phyloP scores from a whole-genome alignment of 1,284 basidiomycete genomes.

The Rugosomyces carneus region DNA sequence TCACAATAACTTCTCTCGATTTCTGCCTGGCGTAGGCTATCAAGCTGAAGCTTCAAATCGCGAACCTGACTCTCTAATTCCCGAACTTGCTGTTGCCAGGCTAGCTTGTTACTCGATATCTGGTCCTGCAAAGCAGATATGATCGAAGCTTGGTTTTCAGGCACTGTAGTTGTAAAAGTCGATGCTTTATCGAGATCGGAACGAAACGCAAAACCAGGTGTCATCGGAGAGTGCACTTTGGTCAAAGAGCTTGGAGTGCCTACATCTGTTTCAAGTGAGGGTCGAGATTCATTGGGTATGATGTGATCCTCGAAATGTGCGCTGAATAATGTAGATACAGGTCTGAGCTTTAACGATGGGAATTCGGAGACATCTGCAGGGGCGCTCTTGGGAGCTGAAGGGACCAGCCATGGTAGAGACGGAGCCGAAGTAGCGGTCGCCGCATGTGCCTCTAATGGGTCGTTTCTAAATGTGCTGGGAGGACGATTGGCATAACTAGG shows the following conservation, averaged over 20 bases:
- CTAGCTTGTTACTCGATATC: slow-evolving; percentile 48
- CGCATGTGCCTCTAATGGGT: slow-evolving; percentile 18
- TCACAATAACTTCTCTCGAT: slow-evolving; percentile 44
- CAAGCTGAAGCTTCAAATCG: slow-evolving; percentile 62
- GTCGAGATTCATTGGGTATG: slow-evolving; percentile 31
- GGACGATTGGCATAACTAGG: slow-evolving; percentile 14
- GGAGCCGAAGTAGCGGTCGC: slow-evolving; percentile 15
- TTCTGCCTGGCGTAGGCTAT: slow-evolving; percentile 41
- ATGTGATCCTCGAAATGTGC: slow-evolving; percentile 63
- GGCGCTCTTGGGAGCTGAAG: slow-evolving; percentile 46
- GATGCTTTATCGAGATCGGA: slow-evolving; percentile 25
- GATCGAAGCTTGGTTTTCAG: slow-evolving; percentile 41
- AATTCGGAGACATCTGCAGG: slow-evolving; percentile 60
- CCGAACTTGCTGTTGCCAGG: slow-evolving; percentile 67
- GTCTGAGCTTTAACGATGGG: slow-evolving; percentile 61
- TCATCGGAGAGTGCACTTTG: slow-evolving; percentile 45
- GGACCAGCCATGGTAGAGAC: slow-evolving; percentile 22
- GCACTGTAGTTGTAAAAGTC: slow-evolving; percentile 21
- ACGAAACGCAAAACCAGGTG: slow-evolving; percentile 32
- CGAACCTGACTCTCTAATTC: slow-evolving; percentile 70
- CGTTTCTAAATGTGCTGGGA: slow-evolving; percentile 16
- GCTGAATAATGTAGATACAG: slow-evolving; percentile 71
- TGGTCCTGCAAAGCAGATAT: slow-evolving; percentile 58
- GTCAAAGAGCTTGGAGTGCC: slow-evolving; percentile 47
- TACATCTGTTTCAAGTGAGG: slow-evolving; percentile 35